phyloP scores from a whole-genome alignment of 1,139 yeast genomes.

The Yamadazyma diospyri region DNA sequence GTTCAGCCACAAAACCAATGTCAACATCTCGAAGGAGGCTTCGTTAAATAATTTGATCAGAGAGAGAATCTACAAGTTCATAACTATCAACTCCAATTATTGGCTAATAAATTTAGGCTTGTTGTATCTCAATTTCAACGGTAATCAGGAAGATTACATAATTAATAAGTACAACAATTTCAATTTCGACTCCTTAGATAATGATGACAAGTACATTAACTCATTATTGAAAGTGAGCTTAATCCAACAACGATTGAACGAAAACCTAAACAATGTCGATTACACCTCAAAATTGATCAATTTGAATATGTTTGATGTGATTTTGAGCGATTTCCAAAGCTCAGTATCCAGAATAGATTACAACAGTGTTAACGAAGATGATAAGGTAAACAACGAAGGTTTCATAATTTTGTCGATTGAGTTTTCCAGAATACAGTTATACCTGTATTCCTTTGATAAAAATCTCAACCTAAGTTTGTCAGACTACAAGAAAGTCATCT shows the following conservation, averaged over 20 bases:
- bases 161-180: slow-evolving; percentile 32
- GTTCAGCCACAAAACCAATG: slow-evolving; percentile 42
- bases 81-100: slow-evolving; percentile 42
- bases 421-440: slow-evolving; percentile 40
- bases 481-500: slow-evolving; percentile 29
- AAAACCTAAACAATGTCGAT: slow-evolving; percentile 28
- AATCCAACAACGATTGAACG: slow-evolving; percentile 41
- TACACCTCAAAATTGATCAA: slow-evolving; percentile 30
- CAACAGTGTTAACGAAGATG: background rate
- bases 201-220: slow-evolving; percentile 35
- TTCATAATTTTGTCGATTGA: slow-evolving; percentile 35
- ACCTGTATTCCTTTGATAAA: slow-evolving; percentile 32
- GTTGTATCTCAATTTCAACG: slow-evolving; percentile 37
- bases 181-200: slow-evolving; percentile 6
- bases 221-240: slow-evolving; percentile 38
- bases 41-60: slow-evolving; percentile 35
- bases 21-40: slow-evolving; percentile 31
- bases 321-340: slow-evolving; percentile 30
- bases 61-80: slow-evolving; percentile 44
- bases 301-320: slow-evolving; percentile 43
- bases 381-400: slow-evolving; percentile 13
- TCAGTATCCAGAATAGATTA: background rate
- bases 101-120: slow-evolving; percentile 44
- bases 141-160: slow-evolving; percentile 41
- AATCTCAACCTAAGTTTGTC: slow-evolving; percentile 23